phyloP scores from a whole-genome alignment of 306 rosid genomes.

The Acacia acuminata region DNA sequence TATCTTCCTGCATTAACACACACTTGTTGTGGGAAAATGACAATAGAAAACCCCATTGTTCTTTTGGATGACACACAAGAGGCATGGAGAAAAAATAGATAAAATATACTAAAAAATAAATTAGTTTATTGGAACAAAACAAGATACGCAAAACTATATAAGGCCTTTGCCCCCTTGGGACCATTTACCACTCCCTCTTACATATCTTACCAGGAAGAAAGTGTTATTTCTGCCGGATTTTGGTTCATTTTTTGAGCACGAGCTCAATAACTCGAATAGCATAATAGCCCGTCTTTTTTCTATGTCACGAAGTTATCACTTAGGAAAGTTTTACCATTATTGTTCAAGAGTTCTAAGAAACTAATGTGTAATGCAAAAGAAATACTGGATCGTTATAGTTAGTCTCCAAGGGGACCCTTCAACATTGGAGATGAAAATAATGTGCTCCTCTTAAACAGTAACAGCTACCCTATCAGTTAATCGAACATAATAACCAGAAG shows the following conservation, averaged over 20 bases:
- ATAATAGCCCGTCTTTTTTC: neutral
- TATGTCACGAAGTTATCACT: neutral
- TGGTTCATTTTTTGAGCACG: neutral
- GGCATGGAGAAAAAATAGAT: neutral
- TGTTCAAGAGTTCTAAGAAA: neutral
- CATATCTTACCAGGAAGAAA: neutral
- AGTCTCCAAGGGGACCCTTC: neutral
- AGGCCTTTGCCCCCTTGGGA: neutral
- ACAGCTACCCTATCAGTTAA: neutral
- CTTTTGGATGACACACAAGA: neutral
- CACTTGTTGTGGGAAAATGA: slow-evolving; percentile 5
- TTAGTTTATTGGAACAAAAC: neutral
- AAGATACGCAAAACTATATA: neutral
- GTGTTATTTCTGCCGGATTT: neutral
- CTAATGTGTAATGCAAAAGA: neutral
- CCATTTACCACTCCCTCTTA: neutral
- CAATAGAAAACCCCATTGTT: slow-evolving; percentile 3
- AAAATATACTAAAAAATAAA: neutral
- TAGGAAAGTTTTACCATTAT: neutral
- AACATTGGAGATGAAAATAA: neutral
- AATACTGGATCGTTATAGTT: neutral
- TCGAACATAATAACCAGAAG: neutral
- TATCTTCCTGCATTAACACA: slow-evolving; percentile 74
- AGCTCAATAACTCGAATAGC: slow-evolving; percentile 11
- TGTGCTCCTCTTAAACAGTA: neutral